Percentiles rank a stretch among this genome's conserved stretches.
phyloP scores from a whole-genome alignment of 1,284 basidiomycete species.

The Baeospora myosura region DNA sequence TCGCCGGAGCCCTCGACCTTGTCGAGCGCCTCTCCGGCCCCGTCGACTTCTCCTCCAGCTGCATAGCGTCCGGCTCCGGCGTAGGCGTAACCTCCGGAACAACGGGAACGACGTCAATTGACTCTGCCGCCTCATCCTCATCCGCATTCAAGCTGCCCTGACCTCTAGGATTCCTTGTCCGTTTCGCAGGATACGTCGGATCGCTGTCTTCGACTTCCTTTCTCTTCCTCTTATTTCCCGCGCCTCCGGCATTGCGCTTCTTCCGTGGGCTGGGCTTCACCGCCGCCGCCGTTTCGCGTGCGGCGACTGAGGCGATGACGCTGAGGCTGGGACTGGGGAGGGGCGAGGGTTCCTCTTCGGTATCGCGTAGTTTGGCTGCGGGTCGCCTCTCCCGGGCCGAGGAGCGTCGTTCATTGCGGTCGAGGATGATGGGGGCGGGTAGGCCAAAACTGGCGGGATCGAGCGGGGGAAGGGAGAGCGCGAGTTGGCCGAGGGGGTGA shows the following conservation, averaged over 20 bases:
- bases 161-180: conserved; percentile 45
- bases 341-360: conserved; percentile 27
- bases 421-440: conserved; percentile 30
- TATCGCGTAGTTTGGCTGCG: conserved; percentile 46
- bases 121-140: conserved; percentile 16
- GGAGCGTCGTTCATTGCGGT: conserved; percentile 14
- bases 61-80: conserved; percentile 9
- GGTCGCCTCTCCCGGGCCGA: conserved; percentile 44
- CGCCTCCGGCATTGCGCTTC: conserved; percentile 16
- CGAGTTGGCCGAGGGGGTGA: conserved; percentile 58
- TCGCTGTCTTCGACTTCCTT: conserved; percentile 59
- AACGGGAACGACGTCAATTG: conserved; percentile 12
- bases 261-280: conserved; percentile 39
- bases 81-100: conserved; percentile 3
- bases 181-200: conserved; percentile 62
- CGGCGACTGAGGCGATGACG: conserved; percentile 19
- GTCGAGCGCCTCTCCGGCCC: conserved; percentile 38
- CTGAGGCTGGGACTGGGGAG: too few species aligned
- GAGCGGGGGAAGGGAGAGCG: conserved; percentile 59
- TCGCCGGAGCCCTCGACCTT: conserved; percentile 28
- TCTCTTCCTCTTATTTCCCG: conserved; percentile 40
- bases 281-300: conserved; percentile 17
- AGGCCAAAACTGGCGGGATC: conserved; percentile 52
- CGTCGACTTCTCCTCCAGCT: conserved; percentile 19
- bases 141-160: conserved; percentile 17